phyloP scores from a whole-genome alignment of 2,329 filamentous ascomycete genomes.

The Botrytis fragariae region DNA sequence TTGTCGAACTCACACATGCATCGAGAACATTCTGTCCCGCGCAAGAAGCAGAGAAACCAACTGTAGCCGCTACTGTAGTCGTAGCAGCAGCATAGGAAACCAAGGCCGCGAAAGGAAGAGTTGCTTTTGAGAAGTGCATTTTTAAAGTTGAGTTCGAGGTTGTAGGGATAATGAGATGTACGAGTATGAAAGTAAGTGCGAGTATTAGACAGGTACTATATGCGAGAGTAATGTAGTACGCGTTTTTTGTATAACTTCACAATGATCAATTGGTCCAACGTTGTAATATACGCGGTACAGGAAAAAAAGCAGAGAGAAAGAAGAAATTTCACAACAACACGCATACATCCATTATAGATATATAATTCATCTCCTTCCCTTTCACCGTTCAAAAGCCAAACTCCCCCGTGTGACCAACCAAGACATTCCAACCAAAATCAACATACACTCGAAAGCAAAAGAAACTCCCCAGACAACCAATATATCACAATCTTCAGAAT shows the following conservation, averaged over 20 bases:
- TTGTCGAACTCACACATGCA: constrained; percentile 40
- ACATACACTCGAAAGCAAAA: neutral
- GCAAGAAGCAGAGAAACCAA: constrained; percentile 29
- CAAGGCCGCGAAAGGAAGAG: constrained; percentile 33
- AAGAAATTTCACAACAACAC: neutral
- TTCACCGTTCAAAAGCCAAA: neutral
- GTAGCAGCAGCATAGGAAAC: constrained; percentile 35
- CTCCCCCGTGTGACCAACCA: neutral
- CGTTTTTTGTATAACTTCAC: neutral
- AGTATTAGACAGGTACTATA: neutral
- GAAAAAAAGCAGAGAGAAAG: constrained; percentile 1
- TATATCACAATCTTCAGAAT: constrained; percentile 4
- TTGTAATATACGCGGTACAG: neutral
- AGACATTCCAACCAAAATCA: constrained; percentile 6
- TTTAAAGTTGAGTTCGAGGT: constrained; percentile 1
- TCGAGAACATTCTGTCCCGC: constrained; percentile 42
- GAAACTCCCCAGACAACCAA: constrained; percentile 1
- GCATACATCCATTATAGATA: neutral
- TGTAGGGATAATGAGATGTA: neutral
- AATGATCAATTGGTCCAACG: neutral
- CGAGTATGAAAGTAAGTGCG: neutral
- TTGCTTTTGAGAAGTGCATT: constrained; percentile 23
- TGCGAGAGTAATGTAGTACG: neutral
- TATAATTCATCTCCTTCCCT: neutral
- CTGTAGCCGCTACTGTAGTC: constrained; percentile 11